Percentiles rank a stretch among this genome's conserved stretches.
These are phyloP conservation scores for Sporothrix phasma DNA, from an alignment of 2,329 filamentous ascomycete species.

Conservation along the genomic window DNA sequence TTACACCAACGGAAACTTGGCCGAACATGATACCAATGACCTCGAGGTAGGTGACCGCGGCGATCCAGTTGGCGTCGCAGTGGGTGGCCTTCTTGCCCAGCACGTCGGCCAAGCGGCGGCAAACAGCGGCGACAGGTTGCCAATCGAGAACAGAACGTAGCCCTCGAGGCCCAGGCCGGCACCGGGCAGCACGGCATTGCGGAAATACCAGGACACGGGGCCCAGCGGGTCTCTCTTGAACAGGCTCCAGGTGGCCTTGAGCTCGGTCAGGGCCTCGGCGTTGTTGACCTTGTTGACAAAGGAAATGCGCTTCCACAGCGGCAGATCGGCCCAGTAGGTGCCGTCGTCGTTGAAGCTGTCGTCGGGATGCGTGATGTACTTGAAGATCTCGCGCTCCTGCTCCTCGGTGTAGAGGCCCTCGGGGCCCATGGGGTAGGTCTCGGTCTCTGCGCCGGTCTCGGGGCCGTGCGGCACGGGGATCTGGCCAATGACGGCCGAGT, in stretches of 20 bases:
- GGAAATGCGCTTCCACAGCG: slow-evolving; percentile 54
- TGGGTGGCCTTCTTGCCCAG: slow-evolving; percentile 52
- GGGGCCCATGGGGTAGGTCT: slow-evolving; percentile 34
- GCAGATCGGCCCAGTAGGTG: slow-evolving; percentile 87
- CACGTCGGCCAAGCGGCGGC: slow-evolving; percentile 63
- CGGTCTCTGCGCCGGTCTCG: slow-evolving; percentile 38
- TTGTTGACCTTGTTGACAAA: slow-evolving; percentile 70
- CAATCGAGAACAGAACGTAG: slow-evolving; percentile 95
- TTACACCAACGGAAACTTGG: slow-evolving; percentile 76
- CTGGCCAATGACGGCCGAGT: slow-evolving; percentile 38
- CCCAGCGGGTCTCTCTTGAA: slow-evolving; percentile 77
- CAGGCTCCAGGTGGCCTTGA: slow-evolving; percentile 60
- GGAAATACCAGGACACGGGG: slow-evolving; percentile 76
- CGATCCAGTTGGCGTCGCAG: slow-evolving; percentile 72
- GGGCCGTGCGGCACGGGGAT: slow-evolving; percentile 47
- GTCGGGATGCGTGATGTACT: slow-evolving; percentile 73
- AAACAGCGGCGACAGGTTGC: slow-evolving; percentile 80
- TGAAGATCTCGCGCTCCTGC: slow-evolving; percentile 55
- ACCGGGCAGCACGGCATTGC: slow-evolving; percentile 84
- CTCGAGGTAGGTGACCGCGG: slow-evolving; percentile 81
- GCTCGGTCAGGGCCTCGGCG: slow-evolving; percentile 59
- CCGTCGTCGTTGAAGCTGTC: slow-evolving; percentile 78
- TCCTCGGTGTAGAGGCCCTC: slow-evolving; percentile 34
- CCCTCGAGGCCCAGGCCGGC: slow-evolving; percentile 88
- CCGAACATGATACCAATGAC: slow-evolving; percentile 92